A percentile compares a stretch with the other conserved stretches of the same genome.
phyloP scores from a whole-genome alignment of 2,329 filamentous ascomycete species.

The Pseudocercospora pini-densiflorae region DNA sequence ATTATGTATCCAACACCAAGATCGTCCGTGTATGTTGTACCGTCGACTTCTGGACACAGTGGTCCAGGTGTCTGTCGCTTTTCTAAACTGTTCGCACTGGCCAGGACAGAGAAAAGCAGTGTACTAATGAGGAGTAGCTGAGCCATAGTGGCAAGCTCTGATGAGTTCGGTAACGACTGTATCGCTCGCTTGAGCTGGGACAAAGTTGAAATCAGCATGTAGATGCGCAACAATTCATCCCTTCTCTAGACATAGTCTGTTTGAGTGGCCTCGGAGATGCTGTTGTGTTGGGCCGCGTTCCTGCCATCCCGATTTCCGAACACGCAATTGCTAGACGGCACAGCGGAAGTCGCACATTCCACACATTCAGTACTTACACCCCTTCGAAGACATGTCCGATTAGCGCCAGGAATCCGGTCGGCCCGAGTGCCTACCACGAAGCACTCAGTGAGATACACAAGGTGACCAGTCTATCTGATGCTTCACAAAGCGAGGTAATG shows the following conservation, averaged over 20 bases:
- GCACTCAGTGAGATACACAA: too few species aligned
- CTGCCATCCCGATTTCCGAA: not conserved
- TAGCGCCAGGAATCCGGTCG: too few species aligned
- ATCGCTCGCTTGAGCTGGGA: not conserved
- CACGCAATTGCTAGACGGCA: not conserved
- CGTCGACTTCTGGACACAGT: not conserved
- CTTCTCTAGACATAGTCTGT: not conserved
- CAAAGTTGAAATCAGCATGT: not conserved
- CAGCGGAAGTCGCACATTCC: not conserved
- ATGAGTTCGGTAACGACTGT: not conserved
- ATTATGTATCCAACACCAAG: not conserved
- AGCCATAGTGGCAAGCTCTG: not conserved
- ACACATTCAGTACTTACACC: not conserved
- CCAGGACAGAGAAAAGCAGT: not conserved
- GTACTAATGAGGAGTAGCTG: not conserved
- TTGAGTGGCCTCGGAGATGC: not conserved
- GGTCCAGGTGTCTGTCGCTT: not conserved
- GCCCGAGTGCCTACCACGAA: too few species aligned
- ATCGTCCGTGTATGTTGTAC: not conserved
- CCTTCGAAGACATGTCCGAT: too few species aligned
- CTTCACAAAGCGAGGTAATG: not conserved
- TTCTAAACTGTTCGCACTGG: not conserved
- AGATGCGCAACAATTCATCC: not conserved
- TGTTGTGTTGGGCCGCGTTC: conserved; percentile 1
- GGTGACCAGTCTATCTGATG: not conserved